These are phyloP conservation scores for Dipteronia sinensis DNA, from an alignment of 345 rosid genomes.

Conservation along the genomic window DNA sequence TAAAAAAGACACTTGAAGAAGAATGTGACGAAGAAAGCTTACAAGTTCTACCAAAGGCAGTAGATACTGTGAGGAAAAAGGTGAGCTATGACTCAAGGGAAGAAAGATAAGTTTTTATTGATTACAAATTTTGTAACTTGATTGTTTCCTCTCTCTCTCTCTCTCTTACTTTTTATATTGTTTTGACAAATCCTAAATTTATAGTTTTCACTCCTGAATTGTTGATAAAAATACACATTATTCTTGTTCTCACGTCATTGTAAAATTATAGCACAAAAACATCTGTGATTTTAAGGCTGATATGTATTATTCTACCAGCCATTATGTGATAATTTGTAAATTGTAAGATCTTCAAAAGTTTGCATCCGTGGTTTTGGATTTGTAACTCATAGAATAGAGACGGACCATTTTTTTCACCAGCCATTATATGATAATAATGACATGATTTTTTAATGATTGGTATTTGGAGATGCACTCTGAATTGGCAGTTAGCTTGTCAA, in stretches of 20 bases:
- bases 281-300: neutral
- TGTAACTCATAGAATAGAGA: neutral
- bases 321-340: neutral
- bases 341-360: neutral
- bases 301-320: neutral
- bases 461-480: neutral
- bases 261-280: neutral
- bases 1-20: conserved; percentile 65
- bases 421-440: neutral
- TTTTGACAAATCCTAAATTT: neutral
- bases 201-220: conserved; percentile 1
- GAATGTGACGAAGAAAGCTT: conserved; percentile 90
- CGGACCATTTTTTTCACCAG: neutral
- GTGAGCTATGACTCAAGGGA: conserved; percentile 32
- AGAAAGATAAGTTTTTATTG: neutral
- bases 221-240: neutral
- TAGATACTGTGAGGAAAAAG: conserved; percentile 91
- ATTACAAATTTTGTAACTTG: neutral
- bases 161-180: neutral
- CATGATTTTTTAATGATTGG: neutral
- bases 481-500: neutral
- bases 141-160: neutral
- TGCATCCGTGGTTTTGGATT: neutral
- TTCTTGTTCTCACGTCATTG: neutral
- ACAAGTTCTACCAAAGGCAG: conserved; percentile 69